Evolutionary conservation across 805 yeast genomes (phyloP), one percentile per base, ranked within the genome.

Genomic region (Candida boleticola): DNA sequence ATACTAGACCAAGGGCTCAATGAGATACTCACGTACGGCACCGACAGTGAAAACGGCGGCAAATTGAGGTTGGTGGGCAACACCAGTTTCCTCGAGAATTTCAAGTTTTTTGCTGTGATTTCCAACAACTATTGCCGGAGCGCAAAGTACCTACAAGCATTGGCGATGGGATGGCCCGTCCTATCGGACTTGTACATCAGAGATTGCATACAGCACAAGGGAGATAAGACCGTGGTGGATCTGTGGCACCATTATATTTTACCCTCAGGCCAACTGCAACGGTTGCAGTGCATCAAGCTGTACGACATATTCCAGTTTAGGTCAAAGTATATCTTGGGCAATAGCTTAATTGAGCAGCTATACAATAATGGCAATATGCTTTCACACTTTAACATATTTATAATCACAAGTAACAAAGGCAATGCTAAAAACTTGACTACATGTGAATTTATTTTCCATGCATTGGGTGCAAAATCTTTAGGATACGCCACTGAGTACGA

Each of bases 121-220:
- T 73, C 92, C 0, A 73, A 73, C 29, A 71, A 70, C 23, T 73
- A 76, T 43, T 69, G 77, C 16, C 66, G 96, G 29, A 86, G 89
- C 37, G 72, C 82, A 6, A 89, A 89, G 54, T 89, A 84, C 56
- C 57, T 89, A 7, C 93, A 87, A 53, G 80, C 84, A 2, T 58
- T 89, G 14, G 86, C 92, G 0, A 55, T 89, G 34, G 90, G 92
- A 2, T 89, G 96, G 96, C 97, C 97, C 2, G 74, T 85, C 16
- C 54, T 89, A 23, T 80, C 87, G 2, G 74, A 76, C 42, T 55
- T 61, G 6, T 89, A 76, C 49, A 64, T 88, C 3, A 55, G 59
- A 4, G 83, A 82, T 44, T 73, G 83, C 42, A 13, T 36, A 5
- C 6, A 19, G 30, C 16, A 29, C 13, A 14, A n/a, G 9, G 31